Conservation (phyloP, 192 early-diverging fungal genomes). For the Glomus cerebriforme region DNA sequence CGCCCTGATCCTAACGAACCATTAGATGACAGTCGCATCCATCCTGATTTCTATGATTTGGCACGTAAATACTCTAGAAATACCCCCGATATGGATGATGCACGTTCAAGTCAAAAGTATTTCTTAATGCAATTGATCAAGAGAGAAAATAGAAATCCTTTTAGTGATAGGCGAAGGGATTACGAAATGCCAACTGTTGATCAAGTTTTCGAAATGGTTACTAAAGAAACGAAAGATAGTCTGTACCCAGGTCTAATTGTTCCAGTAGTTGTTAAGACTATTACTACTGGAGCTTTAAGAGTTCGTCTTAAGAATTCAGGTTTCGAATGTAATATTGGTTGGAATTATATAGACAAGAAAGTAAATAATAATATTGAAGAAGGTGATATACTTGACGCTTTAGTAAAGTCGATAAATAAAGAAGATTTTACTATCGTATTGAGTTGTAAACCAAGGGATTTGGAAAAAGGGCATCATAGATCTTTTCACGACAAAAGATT, state of each 20-base stretch:
- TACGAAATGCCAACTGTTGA: constrained; percentile 59
- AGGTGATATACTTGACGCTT: neutral
- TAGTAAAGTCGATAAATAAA: neutral
- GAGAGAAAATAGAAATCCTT: constrained; percentile 83
- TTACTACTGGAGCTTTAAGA: neutral
- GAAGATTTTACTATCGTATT: neutral
- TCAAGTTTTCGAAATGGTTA: constrained; percentile 78
- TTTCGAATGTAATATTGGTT: constrained; percentile 81
- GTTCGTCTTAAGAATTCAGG: constrained; percentile 49
- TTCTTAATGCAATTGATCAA: constrained; percentile 66
- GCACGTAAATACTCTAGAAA: constrained; percentile 97
- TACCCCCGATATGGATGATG: constrained; percentile 80
- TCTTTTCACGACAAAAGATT: neutral
- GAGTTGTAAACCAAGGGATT: neutral
- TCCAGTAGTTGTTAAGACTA: constrained; percentile 32
- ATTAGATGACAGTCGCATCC: constrained; percentile 93
- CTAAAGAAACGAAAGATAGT: constrained; percentile 68
- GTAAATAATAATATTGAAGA: neutral
- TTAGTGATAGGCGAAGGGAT: constrained; percentile 67
- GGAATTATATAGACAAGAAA: constrained; percentile 25
- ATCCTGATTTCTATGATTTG: constrained; percentile 93
- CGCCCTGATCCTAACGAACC: constrained; percentile 55
- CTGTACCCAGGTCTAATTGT: constrained; percentile 68
- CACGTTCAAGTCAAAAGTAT: constrained; percentile 35
- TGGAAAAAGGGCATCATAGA: constrained; percentile 34